phyloP scores from a whole-genome alignment of 2,329 filamentous ascomycete genomes.

The Talaromyces piceae region DNA sequence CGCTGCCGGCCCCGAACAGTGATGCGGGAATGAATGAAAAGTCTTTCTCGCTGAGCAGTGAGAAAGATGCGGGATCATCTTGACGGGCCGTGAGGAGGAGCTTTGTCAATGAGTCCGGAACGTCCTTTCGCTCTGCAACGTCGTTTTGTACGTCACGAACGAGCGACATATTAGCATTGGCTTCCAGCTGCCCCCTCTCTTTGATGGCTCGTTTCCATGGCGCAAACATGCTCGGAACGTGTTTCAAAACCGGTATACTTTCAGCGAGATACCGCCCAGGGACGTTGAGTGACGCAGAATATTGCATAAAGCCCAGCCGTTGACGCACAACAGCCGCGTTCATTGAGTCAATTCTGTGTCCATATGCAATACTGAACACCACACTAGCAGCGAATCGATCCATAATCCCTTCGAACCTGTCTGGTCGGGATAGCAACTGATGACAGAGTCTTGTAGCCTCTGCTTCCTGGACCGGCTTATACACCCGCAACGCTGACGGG shows the following conservation, averaged over 20 bases:
- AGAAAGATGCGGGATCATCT: slow-evolving; percentile 25
- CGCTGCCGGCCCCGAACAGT: slow-evolving; percentile 37
- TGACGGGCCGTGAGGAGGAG: slow-evolving; percentile 36
- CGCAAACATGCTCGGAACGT: slow-evolving; percentile 38
- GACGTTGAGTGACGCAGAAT: slow-evolving; percentile 41
- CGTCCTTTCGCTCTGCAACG: slow-evolving; percentile 19
- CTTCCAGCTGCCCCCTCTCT: slow-evolving; percentile 15
- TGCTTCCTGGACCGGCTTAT: slow-evolving; percentile 45
- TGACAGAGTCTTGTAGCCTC: slow-evolving; percentile 40
- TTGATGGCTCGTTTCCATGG: slow-evolving; percentile 36
- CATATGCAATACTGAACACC: slow-evolving; percentile 45
- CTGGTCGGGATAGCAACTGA: slow-evolving; percentile 31
- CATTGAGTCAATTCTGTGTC: slow-evolving; percentile 44
- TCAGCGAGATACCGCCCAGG: slow-evolving; percentile 43
- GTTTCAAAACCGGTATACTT: slow-evolving; percentile 37
- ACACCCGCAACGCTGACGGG: slow-evolving; percentile 41
- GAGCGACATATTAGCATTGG: slow-evolving; percentile 32
- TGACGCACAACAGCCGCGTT: slow-evolving; percentile 40
- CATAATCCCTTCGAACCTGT: slow-evolving; percentile 39
- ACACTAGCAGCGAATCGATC: slow-evolving; percentile 44
- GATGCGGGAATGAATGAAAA: slow-evolving; percentile 34
- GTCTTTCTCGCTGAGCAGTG: slow-evolving; percentile 36
- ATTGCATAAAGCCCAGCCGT: slow-evolving; percentile 44
- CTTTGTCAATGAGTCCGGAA: slow-evolving; percentile 40
- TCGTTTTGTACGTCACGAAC: slow-evolving; percentile 33